Evolutionary conservation across 257 asterid species (phyloP).

Genomic region (Salvia rosmarinus): DNA sequence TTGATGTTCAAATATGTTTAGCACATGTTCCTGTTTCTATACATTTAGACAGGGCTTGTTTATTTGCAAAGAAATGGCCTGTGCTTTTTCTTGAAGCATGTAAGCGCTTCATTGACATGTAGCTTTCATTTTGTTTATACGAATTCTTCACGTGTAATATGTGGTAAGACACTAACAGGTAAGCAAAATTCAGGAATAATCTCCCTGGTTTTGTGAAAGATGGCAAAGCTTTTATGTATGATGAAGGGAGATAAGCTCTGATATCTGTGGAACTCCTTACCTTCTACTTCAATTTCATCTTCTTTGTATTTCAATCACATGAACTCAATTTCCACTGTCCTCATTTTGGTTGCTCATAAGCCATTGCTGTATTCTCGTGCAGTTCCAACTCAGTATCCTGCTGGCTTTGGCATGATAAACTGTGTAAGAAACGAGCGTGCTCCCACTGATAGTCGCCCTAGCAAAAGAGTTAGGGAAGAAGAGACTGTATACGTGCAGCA

Average conservation of each 20-base stretch:
- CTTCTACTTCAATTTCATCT: not conserved
- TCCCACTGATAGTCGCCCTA: conserved; percentile 37
- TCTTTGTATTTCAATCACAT: not conserved
- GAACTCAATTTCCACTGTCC: not conserved
- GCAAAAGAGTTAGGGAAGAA: conserved; percentile 51
- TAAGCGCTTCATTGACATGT: not conserved
- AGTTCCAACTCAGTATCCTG: conserved; percentile 44
- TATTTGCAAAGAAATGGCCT: not conserved
- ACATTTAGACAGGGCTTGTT: not conserved
- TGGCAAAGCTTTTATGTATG: not conserved
- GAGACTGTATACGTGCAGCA: conserved; percentile 43
- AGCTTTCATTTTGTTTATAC: not conserved
- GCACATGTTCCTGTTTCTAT: not conserved
- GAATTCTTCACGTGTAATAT: not conserved
- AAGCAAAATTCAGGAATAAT: not conserved
- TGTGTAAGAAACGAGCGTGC: conserved; percentile 40
- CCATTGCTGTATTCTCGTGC: conserved; percentile 29
- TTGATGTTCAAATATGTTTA: not conserved
- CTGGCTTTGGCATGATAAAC: conserved; percentile 41
- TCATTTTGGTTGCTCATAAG: not conserved
- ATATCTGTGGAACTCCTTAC: not conserved
- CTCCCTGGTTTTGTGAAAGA: not conserved
- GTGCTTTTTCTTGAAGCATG: no score
- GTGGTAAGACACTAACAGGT: not conserved
- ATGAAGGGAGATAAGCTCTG: not conserved